Evolutionary conservation across 1,139 yeast species (phyloP), one percentile per base, ranked within the genome.

Genomic region (Zygosaccharomyces sapae): DNA sequence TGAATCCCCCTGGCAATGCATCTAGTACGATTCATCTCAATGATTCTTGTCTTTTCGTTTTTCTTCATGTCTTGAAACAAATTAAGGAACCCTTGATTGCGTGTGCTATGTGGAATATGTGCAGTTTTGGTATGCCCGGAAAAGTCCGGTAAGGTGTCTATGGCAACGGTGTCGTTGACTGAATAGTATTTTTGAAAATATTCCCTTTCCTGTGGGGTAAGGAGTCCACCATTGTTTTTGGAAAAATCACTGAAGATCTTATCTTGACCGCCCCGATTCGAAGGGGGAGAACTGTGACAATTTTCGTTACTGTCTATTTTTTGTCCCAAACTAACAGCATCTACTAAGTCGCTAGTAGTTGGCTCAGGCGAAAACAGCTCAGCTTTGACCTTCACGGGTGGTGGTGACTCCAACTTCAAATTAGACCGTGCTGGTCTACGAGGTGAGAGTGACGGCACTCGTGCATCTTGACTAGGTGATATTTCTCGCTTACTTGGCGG

Each of bases 21-120:
- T 41, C 56, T 53, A 2, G 48, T 50, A 36, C 58, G 53, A 43
- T 62, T 61, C 61, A 63, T 61, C 5, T 53, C 59, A n/a, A 59
- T 56, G 13, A 49, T 59, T 16, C 50, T 47, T 13, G 47, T 43
- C 35, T 50, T 55, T 9, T 41, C 49, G 25, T 53, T 47, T 1
- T 43, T 41, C 7, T 47, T 47, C 41, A 59, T 41, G 10, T 49
- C 56, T 19, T 45, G 37, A 34, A 62, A 60, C 3, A 57, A 35
- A 2, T 42, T 33, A 2, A 57, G 35, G n/a, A 61, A 40, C 4
- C 44, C 41, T 10, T 43, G 30, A 10, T 53, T 49, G 13, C 51
- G 51, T 8, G 18, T 43, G 31, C 57, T 51, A 46, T 62, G 67
- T 7, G 53, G 52, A 13, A 61, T 39, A 20, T 33, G 40, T 1